Evolutionary conservation across 1,284 basidiomycete species (phyloP).

Genomic region (Austroboletus novae-zelandiae): DNA sequence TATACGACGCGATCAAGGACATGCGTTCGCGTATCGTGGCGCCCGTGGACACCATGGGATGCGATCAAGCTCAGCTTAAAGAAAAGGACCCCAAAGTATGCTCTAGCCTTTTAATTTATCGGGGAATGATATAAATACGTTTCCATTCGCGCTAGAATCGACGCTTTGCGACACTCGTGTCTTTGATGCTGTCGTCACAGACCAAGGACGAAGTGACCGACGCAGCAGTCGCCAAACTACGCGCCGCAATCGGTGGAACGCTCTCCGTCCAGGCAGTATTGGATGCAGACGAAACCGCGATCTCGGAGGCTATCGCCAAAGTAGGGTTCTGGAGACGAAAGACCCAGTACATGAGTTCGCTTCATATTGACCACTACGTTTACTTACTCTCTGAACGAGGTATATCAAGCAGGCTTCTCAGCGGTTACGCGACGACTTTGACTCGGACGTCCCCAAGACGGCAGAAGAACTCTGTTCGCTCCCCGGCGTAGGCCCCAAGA

Average conservation of each 20-base stretch:
- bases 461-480: conserved; percentile 82
- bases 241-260: conserved; percentile 71
- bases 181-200: conserved; percentile 94
- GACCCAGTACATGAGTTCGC: conserved; percentile 53
- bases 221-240: conserved; percentile 78
- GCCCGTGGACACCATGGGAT: conserved; percentile 93
- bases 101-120: no score
- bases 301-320: conserved; percentile 79
- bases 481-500: conserved; percentile 89
- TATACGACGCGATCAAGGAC: conserved; percentile 72
- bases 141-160: conserved; percentile 44
- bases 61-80: conserved; percentile 61
- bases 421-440: conserved; percentile 66
- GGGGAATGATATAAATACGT: no score
- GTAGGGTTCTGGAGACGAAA: conserved; percentile 94
- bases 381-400: conserved; percentile 32
- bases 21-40: conserved; percentile 76
- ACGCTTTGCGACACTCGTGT: conserved; percentile 84
- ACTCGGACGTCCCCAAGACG: conserved; percentile 82
- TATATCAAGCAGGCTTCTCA: conserved; percentile 75
- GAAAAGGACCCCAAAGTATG: conserved; percentile 67
- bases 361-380: not conserved
- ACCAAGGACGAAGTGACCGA: conserved; percentile 93
- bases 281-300: conserved; percentile 56
- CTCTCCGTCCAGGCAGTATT: conserved; percentile 76